Evolutionary conservation across 1,284 basidiomycete species (phyloP), one percentile per base, ranked within the genome.

Genomic region (Vanrija pseudolonga): DNA sequence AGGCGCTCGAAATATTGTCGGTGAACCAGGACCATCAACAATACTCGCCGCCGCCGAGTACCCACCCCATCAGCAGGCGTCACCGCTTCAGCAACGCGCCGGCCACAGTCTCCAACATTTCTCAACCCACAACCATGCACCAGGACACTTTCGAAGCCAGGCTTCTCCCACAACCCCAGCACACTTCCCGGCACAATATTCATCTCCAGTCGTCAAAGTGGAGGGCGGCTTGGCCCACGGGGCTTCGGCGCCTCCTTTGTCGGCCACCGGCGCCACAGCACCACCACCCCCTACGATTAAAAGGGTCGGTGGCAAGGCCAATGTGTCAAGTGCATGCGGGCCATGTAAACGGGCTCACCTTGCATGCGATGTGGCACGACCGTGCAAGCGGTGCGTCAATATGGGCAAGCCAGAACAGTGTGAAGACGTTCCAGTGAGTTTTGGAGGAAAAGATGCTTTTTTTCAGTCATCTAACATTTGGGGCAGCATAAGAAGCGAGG

Each of bases 281-380:
- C 41, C 40, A n/a, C 37, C 45, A 3, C 40, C 51, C 2, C 47
- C 53, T 1, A 51, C 54, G 17, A 48, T 59, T 42, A 59, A 63
- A 45, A 59, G 66, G 9, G 59, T 65, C 4, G 64, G 63, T 2
- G 65, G 63, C 22, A 69, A 68, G 45, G 53, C 63, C 17, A 71
- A 71, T 38, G 67, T 68, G 6, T 63, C 68, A 0, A 61, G 64
- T 22, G 73, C 73, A 14, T 75, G 73, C 47, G 69, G 62, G 17
- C 73, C 73, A 18, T 75, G 73, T 52, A 73, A 73, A 49, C 62
- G 61, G 41, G 69, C 73, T 4, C 73, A 75, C 56, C 48, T 75
- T 39, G 73, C 71, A 3, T 75, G 73, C 48, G 73, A 75, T 48
- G 63, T 69, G 0, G 61, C 60, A 1, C 53, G 74, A 23, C 74